phyloP scores from a whole-genome alignment of 345 rosid genomes.

The Trapa incisa region DNA sequence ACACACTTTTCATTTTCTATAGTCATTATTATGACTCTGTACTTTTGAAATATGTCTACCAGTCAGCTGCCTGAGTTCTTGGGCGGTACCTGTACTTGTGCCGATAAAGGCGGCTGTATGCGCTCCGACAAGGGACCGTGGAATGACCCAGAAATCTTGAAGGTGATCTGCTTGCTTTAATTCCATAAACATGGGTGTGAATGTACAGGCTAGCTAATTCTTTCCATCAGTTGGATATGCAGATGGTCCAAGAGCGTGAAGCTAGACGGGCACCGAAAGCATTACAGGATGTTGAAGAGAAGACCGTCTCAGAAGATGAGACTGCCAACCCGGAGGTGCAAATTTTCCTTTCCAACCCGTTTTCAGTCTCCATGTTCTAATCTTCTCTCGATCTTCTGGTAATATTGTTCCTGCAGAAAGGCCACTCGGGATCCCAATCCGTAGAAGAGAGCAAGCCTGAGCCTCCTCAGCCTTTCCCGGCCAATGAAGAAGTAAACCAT shows the following conservation, averaged over 20 bases:
- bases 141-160: constrained; percentile 63
- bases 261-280: constrained; percentile 32
- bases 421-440: background rate
- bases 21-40: background rate
- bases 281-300: constrained; percentile 43
- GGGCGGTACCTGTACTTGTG: constrained; percentile 84
- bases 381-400: background rate
- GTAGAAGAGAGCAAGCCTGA: background rate
- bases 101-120: constrained; percentile 84
- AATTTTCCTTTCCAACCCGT: too few species aligned
- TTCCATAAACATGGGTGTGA: background rate
- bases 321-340: constrained; percentile 17
- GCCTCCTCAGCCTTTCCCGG: background rate
- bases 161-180: constrained; percentile 21
- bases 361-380: too few species aligned
- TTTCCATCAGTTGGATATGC: background rate
- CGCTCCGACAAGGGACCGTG: constrained; percentile 96
- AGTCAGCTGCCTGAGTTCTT: constrained; percentile 86
- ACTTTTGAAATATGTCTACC: constrained; percentile 6
- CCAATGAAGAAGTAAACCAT: constrained; percentile 2
- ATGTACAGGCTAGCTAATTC: background rate
- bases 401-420: background rate
- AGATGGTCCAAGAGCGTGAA: constrained; percentile 71
- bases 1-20: too few species aligned
- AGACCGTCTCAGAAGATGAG: constrained; percentile 29